phyloP scores from a whole-genome alignment of 1,284 basidiomycete genomes.

The Takashimella tepidaria region DNA sequence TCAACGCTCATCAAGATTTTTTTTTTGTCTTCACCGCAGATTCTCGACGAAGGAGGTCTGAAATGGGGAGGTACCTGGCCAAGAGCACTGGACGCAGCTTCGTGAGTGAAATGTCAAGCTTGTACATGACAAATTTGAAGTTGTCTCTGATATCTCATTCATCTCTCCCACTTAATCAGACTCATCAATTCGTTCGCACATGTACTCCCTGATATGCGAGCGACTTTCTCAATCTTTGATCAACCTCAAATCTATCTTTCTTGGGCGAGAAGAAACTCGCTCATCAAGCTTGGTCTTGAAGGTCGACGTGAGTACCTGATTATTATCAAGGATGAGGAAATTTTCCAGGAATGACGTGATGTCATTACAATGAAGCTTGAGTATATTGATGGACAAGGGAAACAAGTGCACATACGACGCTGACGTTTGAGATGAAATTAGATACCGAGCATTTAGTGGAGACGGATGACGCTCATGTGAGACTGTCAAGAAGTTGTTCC shows the following conservation, averaged over 20 bases:
- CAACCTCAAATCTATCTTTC: conserved; percentile 50
- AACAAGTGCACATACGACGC: too few relatives aligned
- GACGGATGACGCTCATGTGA: conserved; percentile 32
- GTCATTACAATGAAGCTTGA: background rate
- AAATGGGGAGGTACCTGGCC: conserved; percentile 40
- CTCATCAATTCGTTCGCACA: conserved; percentile 42
- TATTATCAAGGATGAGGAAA: too few relatives aligned
- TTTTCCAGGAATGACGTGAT: background rate
- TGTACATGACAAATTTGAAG: background rate
- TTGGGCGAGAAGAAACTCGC: conserved; percentile 43
- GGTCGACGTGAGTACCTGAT: conserved; percentile 47
- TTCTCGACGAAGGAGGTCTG: conserved; percentile 35
- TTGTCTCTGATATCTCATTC: background rate
- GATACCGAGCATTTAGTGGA: conserved; percentile 40
- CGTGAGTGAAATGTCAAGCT: conserved; percentile 16
- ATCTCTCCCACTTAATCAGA: too few relatives aligned
- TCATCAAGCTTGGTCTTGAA: conserved; percentile 46
- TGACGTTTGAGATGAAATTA: conserved; percentile 1
- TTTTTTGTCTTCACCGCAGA: too few relatives aligned
- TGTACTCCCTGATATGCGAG: conserved; percentile 43
- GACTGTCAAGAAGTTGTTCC: conserved; percentile 36
- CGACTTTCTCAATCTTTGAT: conserved; percentile 51
- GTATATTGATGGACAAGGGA: background rate
- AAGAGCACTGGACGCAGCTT: conserved; percentile 31
- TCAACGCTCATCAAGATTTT: too few relatives aligned